Evolutionary conservation across 495 filamentous ascomycete genomes (phyloP).

Genomic region (Pyrenula massariospora): DNA sequence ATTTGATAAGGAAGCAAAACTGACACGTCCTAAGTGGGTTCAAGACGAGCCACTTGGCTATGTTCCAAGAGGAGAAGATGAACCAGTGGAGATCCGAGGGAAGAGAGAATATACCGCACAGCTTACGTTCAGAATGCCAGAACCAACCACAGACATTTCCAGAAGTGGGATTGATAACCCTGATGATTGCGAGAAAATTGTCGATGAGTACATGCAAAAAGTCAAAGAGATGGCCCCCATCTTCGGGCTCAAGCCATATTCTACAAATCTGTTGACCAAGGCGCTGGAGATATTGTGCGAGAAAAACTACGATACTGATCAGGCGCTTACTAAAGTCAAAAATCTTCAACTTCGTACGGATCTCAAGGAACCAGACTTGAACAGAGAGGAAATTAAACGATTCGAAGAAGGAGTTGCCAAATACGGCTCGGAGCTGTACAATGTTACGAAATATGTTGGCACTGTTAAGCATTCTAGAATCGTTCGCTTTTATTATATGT

Average conservation of each 20-base stretch:
- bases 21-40: slow-evolving; percentile 82
- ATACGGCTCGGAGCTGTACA: slow-evolving; percentile 80
- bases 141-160: slow-evolving; percentile 13
- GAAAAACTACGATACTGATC: slow-evolving; percentile 56
- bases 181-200: slow-evolving; percentile 36
- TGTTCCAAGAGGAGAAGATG: slow-evolving; percentile 71
- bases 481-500: slow-evolving; percentile 89
- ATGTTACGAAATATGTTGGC: slow-evolving; percentile 67
- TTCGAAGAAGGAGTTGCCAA: slow-evolving; percentile 91
- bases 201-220: slow-evolving; percentile 65
- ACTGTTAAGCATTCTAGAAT: slow-evolving; percentile 65
- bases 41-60: slow-evolving; percentile 86
- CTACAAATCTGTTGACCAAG: slow-evolving; percentile 82
- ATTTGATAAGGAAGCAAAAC: slow-evolving; percentile 62
- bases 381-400: slow-evolving; percentile 64
- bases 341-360: slow-evolving; percentile 57
- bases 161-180: slow-evolving; percentile 37
- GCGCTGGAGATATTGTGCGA: slow-evolving; percentile 63
- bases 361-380: slow-evolving; percentile 77
- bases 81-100: slow-evolving; percentile 30
- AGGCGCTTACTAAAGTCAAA: slow-evolving; percentile 61
- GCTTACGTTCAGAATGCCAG: slow-evolving; percentile 39
- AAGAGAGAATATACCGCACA: slow-evolving; percentile 43
- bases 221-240: slow-evolving; percentile 48
- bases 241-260: slow-evolving; percentile 54